Percentiles rank a stretch among this genome's conserved stretches.
These are phyloP conservation scores for Aspergillus aculeatinus DNA, from an alignment of 2,329 filamentous ascomycete species.

Conservation along the genomic window DNA sequence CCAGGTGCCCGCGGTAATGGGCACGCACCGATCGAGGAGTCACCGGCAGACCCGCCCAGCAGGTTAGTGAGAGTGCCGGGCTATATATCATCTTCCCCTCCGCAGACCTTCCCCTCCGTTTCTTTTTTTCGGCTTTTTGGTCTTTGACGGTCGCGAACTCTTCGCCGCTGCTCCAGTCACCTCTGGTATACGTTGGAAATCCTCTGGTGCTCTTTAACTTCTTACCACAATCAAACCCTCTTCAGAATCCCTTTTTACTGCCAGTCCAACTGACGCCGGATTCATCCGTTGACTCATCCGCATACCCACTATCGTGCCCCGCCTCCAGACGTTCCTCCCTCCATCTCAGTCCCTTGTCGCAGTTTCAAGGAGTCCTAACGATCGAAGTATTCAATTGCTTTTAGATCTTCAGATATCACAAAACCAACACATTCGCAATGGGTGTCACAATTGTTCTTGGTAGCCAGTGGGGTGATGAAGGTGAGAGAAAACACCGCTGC, in stretches of 20 bases:
- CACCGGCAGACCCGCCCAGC: constrained; percentile 4
- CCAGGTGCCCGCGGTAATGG: background rate
- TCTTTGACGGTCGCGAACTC: constrained; percentile 29
- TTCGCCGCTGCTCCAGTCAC: constrained; percentile 28
- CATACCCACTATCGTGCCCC: background rate
- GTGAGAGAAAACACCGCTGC: constrained; percentile 19
- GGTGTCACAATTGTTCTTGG: constrained; percentile 47
- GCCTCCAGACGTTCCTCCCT: background rate
- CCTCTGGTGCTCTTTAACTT: constrained; percentile 4
- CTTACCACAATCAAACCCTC: constrained; percentile 3
- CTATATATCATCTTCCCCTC: constrained; percentile 20
- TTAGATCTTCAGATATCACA: constrained; percentile 2
- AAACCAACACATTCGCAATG: constrained; percentile 22
- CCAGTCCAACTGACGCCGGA: background rate
- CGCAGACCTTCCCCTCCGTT: constrained; percentile 18
- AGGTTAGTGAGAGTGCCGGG: background rate
- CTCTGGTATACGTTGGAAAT: constrained; percentile 9
- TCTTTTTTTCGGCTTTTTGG: constrained; percentile 27
- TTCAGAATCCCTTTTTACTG: constrained; percentile 1
- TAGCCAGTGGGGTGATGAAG: constrained; percentile 51
- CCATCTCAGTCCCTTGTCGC: background rate
- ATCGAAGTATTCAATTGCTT: background rate
- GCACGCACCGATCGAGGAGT: constrained; percentile 8
- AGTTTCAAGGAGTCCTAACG: background rate
- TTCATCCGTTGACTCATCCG: constrained; percentile 2